Conservation (phyloP, 2,329 filamentous ascomycete genomes). For the Penicillium corylophilum region DNA sequence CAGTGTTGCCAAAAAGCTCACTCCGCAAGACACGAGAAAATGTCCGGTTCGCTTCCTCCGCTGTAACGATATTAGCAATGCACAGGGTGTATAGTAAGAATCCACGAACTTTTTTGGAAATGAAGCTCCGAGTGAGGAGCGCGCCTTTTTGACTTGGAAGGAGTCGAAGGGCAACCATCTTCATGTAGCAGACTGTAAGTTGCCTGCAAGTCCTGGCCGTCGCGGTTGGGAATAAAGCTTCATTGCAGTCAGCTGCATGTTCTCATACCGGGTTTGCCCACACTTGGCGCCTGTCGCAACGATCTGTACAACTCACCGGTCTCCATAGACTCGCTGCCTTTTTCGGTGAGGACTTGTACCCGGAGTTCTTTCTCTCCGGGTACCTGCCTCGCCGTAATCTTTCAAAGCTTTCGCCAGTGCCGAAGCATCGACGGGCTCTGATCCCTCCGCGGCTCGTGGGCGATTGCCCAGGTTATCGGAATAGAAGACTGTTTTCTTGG, state of each 20-base stretch:
- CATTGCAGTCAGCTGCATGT: constrained; percentile 5
- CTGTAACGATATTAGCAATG: constrained; percentile 42
- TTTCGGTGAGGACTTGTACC: constrained; percentile 67
- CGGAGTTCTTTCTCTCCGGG: constrained; percentile 60
- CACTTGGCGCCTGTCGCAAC: neutral
- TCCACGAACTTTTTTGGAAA: constrained; percentile 78
- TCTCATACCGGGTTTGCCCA: neutral
- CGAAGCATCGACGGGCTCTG: constrained; percentile 59
- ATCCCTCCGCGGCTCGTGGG: constrained; percentile 29
- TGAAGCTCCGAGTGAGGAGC: constrained; percentile 86
- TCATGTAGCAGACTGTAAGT: constrained; percentile 91
- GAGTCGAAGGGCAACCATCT: constrained; percentile 87
- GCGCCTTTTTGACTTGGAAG: constrained; percentile 79
- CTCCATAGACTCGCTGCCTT: constrained; percentile 65
- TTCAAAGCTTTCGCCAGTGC: constrained; percentile 62
- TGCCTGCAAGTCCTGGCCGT: constrained; percentile 88
- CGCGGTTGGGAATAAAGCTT: constrained; percentile 93
- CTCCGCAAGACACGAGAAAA: constrained; percentile 84
- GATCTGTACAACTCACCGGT: constrained; percentile 50
- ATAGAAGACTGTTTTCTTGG: constrained; percentile 47
- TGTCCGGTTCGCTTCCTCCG: constrained; percentile 91
- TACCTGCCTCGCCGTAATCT: constrained; percentile 60
- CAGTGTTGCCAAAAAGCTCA: constrained; percentile 86
- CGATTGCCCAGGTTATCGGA: constrained; percentile 28
- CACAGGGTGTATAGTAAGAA: constrained; percentile 6